phyloP scores from a whole-genome alignment of 2,329 filamentous ascomycete species.

The Orbilia ellipsospora region DNA sequence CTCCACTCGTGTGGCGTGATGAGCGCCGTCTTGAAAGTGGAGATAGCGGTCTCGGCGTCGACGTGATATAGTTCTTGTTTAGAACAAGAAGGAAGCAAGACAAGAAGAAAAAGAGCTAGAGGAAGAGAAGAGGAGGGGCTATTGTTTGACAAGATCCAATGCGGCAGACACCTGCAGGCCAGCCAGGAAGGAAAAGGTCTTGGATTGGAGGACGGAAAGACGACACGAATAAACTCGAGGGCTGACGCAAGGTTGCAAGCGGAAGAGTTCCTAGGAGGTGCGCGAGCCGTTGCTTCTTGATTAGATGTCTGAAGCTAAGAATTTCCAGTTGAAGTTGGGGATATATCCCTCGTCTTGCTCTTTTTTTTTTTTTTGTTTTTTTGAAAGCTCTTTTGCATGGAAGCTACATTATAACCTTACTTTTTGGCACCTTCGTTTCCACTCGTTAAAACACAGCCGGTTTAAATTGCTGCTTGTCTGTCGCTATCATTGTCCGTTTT shows the following conservation, averaged over 20 bases:
- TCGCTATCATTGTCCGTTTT: conserved; percentile 32
- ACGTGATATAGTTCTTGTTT: conserved; percentile 42
- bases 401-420: conserved; percentile 14
- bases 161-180: conserved; percentile 48
- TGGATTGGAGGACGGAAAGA: conserved; percentile 29
- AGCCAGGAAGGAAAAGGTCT: conserved; percentile 11
- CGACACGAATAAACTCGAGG: conserved; percentile 16
- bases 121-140: conserved; percentile 35
- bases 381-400: conserved; percentile 26
- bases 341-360: conserved; percentile 51
- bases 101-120: conserved; percentile 4
- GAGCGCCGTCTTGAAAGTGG: conserved; percentile 24
- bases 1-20: conserved; percentile 48
- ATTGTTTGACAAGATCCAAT: conserved; percentile 54
- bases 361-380: conserved; percentile 20
- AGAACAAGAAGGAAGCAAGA: conserved; percentile 27
- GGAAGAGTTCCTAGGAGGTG: conserved; percentile 10
- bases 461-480: conserved; percentile 35
- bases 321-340: conserved; percentile 16
- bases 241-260: conserved; percentile 31
- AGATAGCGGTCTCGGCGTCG: conserved; percentile 24
- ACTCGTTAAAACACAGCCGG: conserved; percentile 38
- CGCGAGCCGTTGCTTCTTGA: conserved; percentile 29
- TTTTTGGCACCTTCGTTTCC: conserved; percentile 16
- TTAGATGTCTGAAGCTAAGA: conserved; percentile 25